Evolutionary conservation across 2,329 filamentous ascomycete species (phyloP).

Genomic region (Aspergillus piperis): DNA sequence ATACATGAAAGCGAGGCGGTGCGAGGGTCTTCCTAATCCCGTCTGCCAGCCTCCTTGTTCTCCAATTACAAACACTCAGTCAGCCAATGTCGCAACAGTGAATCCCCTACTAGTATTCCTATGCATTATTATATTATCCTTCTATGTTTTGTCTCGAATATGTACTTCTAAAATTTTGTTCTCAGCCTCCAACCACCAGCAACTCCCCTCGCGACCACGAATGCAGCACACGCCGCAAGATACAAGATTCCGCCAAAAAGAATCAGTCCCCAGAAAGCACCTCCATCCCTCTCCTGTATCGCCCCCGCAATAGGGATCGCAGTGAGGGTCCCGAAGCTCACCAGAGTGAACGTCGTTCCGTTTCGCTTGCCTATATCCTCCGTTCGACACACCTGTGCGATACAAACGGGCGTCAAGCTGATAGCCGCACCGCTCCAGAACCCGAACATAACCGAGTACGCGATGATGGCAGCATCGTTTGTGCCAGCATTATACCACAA

Average conservation of each 20-base stretch:
- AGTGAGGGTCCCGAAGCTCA: conserved; percentile 24
- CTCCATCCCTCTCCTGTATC: conserved; percentile 15
- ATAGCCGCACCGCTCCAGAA: conserved; percentile 32
- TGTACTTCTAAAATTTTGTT: conserved; percentile 18
- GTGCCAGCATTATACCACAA: conserved; percentile 26
- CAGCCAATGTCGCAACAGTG: neutral
- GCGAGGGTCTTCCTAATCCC: no score
- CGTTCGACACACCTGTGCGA: conserved; percentile 32
- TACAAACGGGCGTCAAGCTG: conserved; percentile 34
- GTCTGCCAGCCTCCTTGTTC: no score
- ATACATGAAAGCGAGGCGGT: no score
- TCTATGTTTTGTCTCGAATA: neutral
- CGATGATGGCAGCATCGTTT: conserved; percentile 24
- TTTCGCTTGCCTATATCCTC: conserved; percentile 30
- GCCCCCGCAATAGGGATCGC: conserved; percentile 30
- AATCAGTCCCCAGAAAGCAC: conserved; percentile 17
- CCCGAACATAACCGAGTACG: conserved; percentile 23
- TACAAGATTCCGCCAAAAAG: conserved; percentile 28
- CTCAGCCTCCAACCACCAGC: conserved; percentile 23
- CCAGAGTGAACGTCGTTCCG: conserved; percentile 29
- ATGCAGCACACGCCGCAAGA: conserved; percentile 25
- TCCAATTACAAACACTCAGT: no score
- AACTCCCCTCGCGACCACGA: conserved; percentile 27
- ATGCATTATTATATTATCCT: neutral
- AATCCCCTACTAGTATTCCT: neutral